phyloP scores from a whole-genome alignment of 2,329 filamentous ascomycete species.

The Fusarium caatingaense region DNA sequence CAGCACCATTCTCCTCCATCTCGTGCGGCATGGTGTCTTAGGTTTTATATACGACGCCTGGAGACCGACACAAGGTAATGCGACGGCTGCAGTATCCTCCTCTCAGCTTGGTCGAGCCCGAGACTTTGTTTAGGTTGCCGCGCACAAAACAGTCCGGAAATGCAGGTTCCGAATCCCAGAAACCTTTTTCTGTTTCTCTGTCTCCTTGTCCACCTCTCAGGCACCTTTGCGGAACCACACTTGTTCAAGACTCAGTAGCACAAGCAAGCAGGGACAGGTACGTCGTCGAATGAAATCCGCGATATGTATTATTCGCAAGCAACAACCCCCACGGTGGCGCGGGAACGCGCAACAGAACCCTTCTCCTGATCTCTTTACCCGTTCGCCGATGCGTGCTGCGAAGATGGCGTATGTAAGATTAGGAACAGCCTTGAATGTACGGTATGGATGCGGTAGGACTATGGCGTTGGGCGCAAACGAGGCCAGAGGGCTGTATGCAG shows the following conservation, averaged over 20 bases:
- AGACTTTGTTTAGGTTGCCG: conserved; percentile 32
- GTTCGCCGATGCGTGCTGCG: conserved; percentile 27
- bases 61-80: conserved; percentile 32
- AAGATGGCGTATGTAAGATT: conserved; percentile 36
- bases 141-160: conserved; percentile 48
- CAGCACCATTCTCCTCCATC: conserved; percentile 63
- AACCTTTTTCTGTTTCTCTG: conserved; percentile 35
- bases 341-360: conserved; percentile 30
- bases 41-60: conserved; percentile 58
- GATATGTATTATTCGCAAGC: conserved; percentile 32
- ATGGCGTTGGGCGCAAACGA: conserved; percentile 40
- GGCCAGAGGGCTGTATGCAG: conserved; percentile 39
- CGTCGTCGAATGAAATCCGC: conserved; percentile 37
- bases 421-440: conserved; percentile 15
- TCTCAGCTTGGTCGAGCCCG: conserved; percentile 38
- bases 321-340: conserved; percentile 41
- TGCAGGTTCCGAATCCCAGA: conserved; percentile 48
- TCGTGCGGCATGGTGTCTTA: conserved; percentile 67
- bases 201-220: conserved; percentile 43
- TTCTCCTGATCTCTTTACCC: conserved; percentile 28
- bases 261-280: conserved; percentile 45
- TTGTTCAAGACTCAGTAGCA: conserved; percentile 48
- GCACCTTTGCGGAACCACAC: conserved; percentile 51
- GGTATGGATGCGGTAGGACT: conserved; percentile 37
- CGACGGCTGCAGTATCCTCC: conserved; percentile 38